Base-by-base conservation (phyloP, 441 rosid genomes). In the Corymbia citriodora region DNA sequence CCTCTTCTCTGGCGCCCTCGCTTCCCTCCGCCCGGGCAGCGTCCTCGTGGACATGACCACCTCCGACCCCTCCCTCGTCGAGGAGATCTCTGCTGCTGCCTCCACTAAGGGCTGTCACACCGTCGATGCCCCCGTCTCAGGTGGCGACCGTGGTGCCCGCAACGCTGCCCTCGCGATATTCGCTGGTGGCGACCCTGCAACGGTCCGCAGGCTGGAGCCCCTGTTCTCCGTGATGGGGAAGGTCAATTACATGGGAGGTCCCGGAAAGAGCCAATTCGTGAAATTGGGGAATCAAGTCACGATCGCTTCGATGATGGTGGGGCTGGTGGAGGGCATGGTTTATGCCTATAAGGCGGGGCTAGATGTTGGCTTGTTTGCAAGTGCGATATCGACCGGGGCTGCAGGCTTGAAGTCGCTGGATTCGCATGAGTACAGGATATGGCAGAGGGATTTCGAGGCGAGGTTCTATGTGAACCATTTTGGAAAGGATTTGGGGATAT, bases 11-110 rank as follows among this genome's bases (percentile, higher is more conserved):
- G 99, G 99, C 54, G 99, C 96, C 83, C 95, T 97, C 55, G 89
- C 93, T 14, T 97, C 95, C 92, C 98, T 97, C 89, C 93, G 94
- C 21, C 93, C 94, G n/a, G 97, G 98, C 11, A 97, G 97, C 25
- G 89, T 97, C 90, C 94, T 97, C 72, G 97, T 97, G 48, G 98
- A 97, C 91, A 97, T 97, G 99, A 97, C 99, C 65, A 97, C 99
- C 11, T 97, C 97, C 12, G 98, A 97, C 57, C 99, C 99, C 87
- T 96, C 97, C 48, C 96, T 97, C 12, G 99, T 98, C 3, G 90
- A 90, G 87, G 98, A 96, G 91, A 95, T 97, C 55, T 91, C 94
- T 59, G 68, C 93, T 49, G 96, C 95, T 1, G 99, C 99, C 7
- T 61, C 94, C 55, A 87, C 93, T 29, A 94, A 90, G 50, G 82